A percentile compares a stretch with the other conserved stretches of the same genome.
Evolutionary conservation across 1,139 yeast genomes (phyloP).

Genomic region (Pichia sp.): DNA sequence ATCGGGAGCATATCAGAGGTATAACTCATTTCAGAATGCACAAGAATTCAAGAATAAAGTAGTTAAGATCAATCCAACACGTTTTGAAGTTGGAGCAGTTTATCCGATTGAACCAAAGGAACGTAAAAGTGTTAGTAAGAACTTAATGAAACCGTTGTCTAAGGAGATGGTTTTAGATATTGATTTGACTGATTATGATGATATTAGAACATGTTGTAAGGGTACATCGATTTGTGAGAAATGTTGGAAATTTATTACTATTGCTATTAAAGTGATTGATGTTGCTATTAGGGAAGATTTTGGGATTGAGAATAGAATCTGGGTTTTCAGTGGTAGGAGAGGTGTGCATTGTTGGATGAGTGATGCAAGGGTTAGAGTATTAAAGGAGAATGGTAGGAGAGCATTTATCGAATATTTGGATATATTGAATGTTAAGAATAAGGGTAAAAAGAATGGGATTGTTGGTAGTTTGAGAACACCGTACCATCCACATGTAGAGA

Average conservation of each 20-base stretch:
- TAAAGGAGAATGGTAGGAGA: constrained; percentile 68
- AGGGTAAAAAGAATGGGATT: constrained; percentile 32
- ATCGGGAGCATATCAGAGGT: constrained; percentile 83
- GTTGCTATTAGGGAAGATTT: constrained; percentile 74
- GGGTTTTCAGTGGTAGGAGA: constrained; percentile 98
- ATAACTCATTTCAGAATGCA: constrained; percentile 60
- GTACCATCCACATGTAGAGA: constrained; percentile 76
- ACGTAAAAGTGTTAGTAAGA: constrained; percentile 70
- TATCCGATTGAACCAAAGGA: constrained; percentile 77
- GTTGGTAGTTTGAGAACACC: constrained; percentile 71
- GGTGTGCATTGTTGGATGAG: constrained; percentile 99
- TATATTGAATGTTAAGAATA: constrained; percentile 52
- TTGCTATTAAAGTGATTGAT: constrained; percentile 74
- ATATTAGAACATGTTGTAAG: constrained; percentile 84
- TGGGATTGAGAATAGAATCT: constrained; percentile 76
- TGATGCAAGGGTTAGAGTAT: constrained; percentile 67
- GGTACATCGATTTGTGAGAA: constrained; percentile 78
- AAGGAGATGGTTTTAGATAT: constrained; percentile 94
- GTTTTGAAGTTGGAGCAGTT: constrained; percentile 94
- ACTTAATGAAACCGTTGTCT: constrained; percentile 68
- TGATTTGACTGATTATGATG: constrained; percentile 95
- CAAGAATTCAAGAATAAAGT: constrained; percentile 77
- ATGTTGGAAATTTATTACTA: constrained; percentile 93
- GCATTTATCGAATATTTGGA: constrained; percentile 81
- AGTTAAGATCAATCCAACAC: constrained; percentile 66